Evolutionary conservation across 2,329 filamentous ascomycete species (phyloP), one percentile per base, ranked within the genome.

Genomic region (Decorospora gaudefroyi): DNA sequence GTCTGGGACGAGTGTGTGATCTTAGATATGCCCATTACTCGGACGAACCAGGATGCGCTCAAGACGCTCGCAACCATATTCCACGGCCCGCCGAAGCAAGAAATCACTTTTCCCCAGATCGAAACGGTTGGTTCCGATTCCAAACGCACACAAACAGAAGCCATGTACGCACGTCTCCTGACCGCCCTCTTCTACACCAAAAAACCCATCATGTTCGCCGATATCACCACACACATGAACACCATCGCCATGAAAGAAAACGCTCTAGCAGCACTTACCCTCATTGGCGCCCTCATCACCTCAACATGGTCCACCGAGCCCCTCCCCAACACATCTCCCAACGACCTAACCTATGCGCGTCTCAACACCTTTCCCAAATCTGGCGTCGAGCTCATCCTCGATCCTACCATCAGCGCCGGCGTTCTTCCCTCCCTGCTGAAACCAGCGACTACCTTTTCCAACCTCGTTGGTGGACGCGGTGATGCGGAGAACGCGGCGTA

Each of bases 401-500:
- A 77, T 2, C 78, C 79, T 0, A 62, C 76, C 70, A 33, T 78
- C 72, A 31, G 69, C 75, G 44, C 76, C 70, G 38, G 72, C 2
- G 71, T 82, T 0, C 62, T 84, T 0, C 80, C 81, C 0, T 82
- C 78, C 54, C 69, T 84, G 2, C 74, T 84, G 42, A 78, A 77
- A 40, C 79, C 80, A 3, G 76, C 81, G 1, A 76, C 77, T 19
- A 78, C 76, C 0, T 82, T 80, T 47, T 75, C 76, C 9, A 81
- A 80, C 40, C 72, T 83, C n/a, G 80, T 82, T 0, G 79, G 78
- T 10, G 80, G 81, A 7, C 71, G 76, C 7, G 79, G 78, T 2
- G 81, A 83, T 56, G 68, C 76, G 1, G 78, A 83, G 56, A 80
- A 76, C 50, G 74, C 78, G 1, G 79, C 80, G 3, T 83, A 80